Base-by-base conservation (phyloP, 768 basidiomycete species). In the Termitomyces sp. region DNA sequence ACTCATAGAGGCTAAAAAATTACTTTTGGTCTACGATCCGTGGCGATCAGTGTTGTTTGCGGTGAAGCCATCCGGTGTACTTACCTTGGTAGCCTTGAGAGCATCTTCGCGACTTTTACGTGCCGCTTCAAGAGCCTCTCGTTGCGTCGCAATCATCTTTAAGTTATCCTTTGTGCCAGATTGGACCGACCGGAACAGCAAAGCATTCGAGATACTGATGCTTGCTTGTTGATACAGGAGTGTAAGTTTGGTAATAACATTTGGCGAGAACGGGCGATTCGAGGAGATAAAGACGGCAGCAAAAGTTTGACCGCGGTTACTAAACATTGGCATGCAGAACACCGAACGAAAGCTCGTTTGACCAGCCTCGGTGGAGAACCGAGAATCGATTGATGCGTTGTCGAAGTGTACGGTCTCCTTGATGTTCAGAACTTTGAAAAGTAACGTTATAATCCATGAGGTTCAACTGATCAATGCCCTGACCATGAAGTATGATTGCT, bases 1-100 rank as follows among this genome's bases (percentile, higher is more conserved):
- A 62, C 84, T 87, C 87, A 90, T 90, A 6, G 86, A 83, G 6
- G 87, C 86, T 59, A 88, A 68, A 64, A 90, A 89, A 63, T 87
- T 88, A 66, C 86, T 87, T 71, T 90, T 90, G 68, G 87, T 88
- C 86, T 88, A n/a, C 49, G 48, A 18, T 51, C 38, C 38, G 22
- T 36, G n/a, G n/a, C 40, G 30, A 6, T 52, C 14, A 20, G 22
- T 4, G 36, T 26, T 26, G 16, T 38, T 18, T n/a, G 18, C n/a
- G 38, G 13, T 6, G 16, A 18, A 14, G 28, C 10, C 16, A 2
- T 55, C 28, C 9, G 13, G 13, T 52, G 18, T 26, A 3, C 26
- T n/a, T 56, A 82, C 85, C 78, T 87, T 87, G 2, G 87, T 88
- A 0, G 87, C 87, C 61, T 86, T 88, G 61, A 88, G 63, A 18